Evolutionary conservation across 495 filamentous ascomycete genomes (phyloP), one percentile per base, ranked within the genome.

Genomic region (Rusavskia elegans): DNA sequence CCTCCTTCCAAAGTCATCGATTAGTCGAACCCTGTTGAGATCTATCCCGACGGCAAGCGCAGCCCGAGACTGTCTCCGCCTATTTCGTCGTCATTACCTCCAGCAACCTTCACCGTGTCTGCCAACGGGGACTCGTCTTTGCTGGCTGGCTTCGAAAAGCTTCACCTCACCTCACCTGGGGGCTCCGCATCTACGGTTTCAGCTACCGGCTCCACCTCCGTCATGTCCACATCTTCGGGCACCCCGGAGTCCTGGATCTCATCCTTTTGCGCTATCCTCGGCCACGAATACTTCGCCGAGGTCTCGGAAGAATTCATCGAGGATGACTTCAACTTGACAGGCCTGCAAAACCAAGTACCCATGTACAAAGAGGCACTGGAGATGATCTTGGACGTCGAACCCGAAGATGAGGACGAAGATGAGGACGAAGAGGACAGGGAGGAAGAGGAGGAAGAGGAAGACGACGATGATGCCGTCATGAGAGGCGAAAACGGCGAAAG

Each of bases 301-400:
- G 89, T 98, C 40, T 89, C 87, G 20, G 92, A 98, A 68, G 92
- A 98, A 55, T 98, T 98, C 64, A 97, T 98, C 59, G 92, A 98
- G 66, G 92, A 98, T 80, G 92, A 98, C 64, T 98, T 98, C 72
- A 98, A 98, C 69, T 74, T 98, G 50, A 98, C 92, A 4, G 92
- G 92, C 21, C 75, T 98, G 55, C 87, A 94, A 68, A 84, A 79
- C 35, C 89, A 96, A 69, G 92, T 98, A 48, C 85, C 89, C 51
- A 96, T 95, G 89, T 98, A 98, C 64, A 98, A 97, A 66, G 92
- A 98, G 70, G 92, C 92, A 0, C 63, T 82, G 51, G 79, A 98
- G 76, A 97, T 98, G 92, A 97, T 98, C 55, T 76, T 98, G 38
- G 92, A 98, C 58, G 93, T 98, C 45, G 92, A 98, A 61, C 90